Base-by-base conservation (phyloP, 2,329 filamentous ascomycete genomes). In the Colletotrichum lindemuthianum region DNA sequence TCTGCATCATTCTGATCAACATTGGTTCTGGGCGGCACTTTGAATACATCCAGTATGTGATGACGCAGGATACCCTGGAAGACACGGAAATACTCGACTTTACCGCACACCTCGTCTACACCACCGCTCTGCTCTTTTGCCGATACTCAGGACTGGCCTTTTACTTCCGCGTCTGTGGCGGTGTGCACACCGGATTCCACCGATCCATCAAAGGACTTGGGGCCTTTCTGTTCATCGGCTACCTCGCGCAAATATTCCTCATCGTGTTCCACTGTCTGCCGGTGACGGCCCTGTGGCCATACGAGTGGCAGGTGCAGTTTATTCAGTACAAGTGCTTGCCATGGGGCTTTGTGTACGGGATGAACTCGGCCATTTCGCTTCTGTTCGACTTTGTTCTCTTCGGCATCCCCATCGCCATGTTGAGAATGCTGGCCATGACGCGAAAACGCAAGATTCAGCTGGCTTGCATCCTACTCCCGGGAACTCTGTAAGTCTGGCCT, bases 101-200 rank as follows among this genome's bases (percentile, higher is more conserved):
- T 52, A 71, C 72, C 40, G 81, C 83, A 13, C 83, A 86, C 69
- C 77, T 86, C 24, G 70, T 86, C 63, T 86, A 86, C 69, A 84
- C 82, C 2, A 79, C 79, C 0, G 77, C 83, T 2, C 75, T 86
- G 2, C 75, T 84, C 33, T 69, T 82, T 10, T 84, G 83, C 63
- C 81, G 83, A 11, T 70, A 84, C 1, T 85, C 83, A 0, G 83
- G 83, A 65, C 73, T 86, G 5, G 82, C 83, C 0, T 84, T 86
- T 59, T 86, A 85, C 70, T 74, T 77, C 54, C 79, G 82, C 3
- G 73, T 86, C 3, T 79, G 79, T 24, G 24, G 24, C 65, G 74
- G 72, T 6, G 70, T 78, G 24, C 73, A 81, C 69, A 55, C 71
- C 45, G 68, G 72, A 34, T 76, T 82, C 7, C 70, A 71, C 5